Percentiles rank a stretch among this genome's conserved stretches.
phyloP scores from a whole-genome alignment of 345 rosid species.

The Ceriops zippeliana region DNA sequence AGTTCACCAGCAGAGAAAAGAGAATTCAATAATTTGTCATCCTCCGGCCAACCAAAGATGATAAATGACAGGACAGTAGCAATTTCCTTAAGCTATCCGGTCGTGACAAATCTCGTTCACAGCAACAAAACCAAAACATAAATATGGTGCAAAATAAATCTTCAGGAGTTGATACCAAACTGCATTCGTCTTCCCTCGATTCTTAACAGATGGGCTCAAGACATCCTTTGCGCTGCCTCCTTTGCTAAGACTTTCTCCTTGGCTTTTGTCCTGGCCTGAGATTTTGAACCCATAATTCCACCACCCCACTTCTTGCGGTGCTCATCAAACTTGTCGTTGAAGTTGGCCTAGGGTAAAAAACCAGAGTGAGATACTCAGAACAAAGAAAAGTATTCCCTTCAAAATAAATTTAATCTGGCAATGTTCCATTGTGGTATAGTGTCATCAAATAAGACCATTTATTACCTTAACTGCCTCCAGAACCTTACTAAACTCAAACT shows the following conservation, averaged over 20 bases:
- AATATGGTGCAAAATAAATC: not conserved
- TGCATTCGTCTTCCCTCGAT: not conserved
- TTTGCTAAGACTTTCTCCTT: slow-evolving; percentile 62
- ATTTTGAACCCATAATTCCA: slow-evolving; percentile 86
- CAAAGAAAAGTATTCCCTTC: not conserved
- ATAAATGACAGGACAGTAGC: not conserved
- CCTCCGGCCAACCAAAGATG: not conserved
- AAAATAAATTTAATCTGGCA: too few relatives aligned
- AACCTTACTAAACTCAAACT: slow-evolving; percentile 66
- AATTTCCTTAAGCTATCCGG: not conserved
- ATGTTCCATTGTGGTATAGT: not conserved
- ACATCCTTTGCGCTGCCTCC: slow-evolving; percentile 77
- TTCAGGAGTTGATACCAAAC: not conserved
- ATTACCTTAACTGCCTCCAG: slow-evolving; percentile 74
- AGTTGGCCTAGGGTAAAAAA: slow-evolving; percentile 47
- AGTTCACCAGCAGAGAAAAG: not conserved
- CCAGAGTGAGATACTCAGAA: not conserved
- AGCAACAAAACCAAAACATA: not conserved
- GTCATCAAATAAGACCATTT: not conserved
- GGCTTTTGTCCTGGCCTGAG: slow-evolving; percentile 75
- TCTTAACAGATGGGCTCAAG: slow-evolving; percentile 12
- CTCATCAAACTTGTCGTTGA: slow-evolving; percentile 68
- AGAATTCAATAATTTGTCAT: not conserved
- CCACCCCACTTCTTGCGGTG: slow-evolving; percentile 84
- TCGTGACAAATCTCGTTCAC: not conserved